phyloP scores from a whole-genome alignment of 164 flowering plant species.

The Houttuynia cordata region DNA sequence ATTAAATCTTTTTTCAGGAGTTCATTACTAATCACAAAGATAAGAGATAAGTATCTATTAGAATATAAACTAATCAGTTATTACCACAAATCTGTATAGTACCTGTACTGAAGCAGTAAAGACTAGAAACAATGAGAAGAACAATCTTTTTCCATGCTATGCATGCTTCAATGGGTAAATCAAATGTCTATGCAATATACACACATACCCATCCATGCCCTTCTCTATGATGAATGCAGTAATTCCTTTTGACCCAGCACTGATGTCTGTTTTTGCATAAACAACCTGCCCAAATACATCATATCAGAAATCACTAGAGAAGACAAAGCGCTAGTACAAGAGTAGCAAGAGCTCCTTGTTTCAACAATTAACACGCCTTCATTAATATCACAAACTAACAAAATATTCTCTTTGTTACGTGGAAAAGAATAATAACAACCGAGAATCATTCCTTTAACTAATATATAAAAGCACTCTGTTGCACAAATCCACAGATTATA shows the following conservation, averaged over 20 bases:
- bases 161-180: background rate
- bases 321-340: background rate
- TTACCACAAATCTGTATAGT: background rate
- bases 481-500: background rate
- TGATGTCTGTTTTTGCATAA: constrained; percentile 77
- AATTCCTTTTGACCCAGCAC: constrained; percentile 86
- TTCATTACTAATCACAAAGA: too few relatives aligned
- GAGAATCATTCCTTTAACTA: too few relatives aligned
- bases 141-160: background rate
- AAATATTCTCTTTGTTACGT: background rate
- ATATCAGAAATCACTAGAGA: constrained; percentile 7
- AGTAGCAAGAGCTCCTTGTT: background rate
- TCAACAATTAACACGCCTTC: background rate
- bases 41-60: background rate
- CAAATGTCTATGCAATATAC: background rate
- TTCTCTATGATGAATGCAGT: constrained; percentile 97
- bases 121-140: background rate
- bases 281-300: constrained; percentile 53
- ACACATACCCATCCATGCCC: constrained; percentile 78
- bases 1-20: background rate
- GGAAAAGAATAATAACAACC: background rate
- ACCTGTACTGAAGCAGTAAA: background rate
- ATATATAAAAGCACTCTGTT: too few relatives aligned
- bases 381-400: background rate
- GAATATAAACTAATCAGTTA: background rate